Base-by-base conservation (phyloP, 1,284 basidiomycete genomes). In the Mycosarcoma mackinlayi region DNA sequence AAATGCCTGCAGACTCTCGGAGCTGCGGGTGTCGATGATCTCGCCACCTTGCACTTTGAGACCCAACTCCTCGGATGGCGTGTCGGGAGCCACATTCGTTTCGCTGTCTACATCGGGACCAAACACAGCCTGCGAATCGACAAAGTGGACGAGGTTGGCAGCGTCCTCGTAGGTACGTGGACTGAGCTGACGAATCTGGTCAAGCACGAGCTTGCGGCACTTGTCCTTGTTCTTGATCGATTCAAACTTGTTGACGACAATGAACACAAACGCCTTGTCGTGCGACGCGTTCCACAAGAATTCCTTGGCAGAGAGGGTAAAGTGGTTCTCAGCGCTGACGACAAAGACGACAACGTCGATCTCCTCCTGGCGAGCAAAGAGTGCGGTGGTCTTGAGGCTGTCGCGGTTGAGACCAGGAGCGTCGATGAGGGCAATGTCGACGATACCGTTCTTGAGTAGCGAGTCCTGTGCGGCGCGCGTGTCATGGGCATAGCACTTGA, bases 301-400 rank as follows among this genome's bases (percentile, higher is more conserved):
- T 84, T 98, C 94, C 80, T 92, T 92, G 9, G 93, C 92, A 0
- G 93, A 95, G 7, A 97, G 87, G 0, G 96, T 99, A 83, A 99
- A 97, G 86, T 98, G 95, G 84, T 98, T 98, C 85, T 98, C 95
- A 7, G 96, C 94, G 1, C 92, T 94, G 45, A 98, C 94, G 70
- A 98, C 94, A 83, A 98, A 99, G 53, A 99, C 94, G 56, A 99
- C 89, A 25, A 99, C 95, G 81, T 99, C 96, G 54, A 99, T 98
- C 84, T 98, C 94, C 83, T 96, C 92, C 83, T 98, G 95, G 30
- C 93, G 92, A 18, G 94, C 89, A 80, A 98, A 98, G 44, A 98
- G 86, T 8, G 93, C 92, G 3, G 95, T 99, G 0, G 96, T 99
- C 86, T 96, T 93, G 79, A 95, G 84, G 58, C 90, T 93, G 84